Conservation (phyloP, 768 basidiomycete genomes). For the Leccinum disarticulatum region DNA sequence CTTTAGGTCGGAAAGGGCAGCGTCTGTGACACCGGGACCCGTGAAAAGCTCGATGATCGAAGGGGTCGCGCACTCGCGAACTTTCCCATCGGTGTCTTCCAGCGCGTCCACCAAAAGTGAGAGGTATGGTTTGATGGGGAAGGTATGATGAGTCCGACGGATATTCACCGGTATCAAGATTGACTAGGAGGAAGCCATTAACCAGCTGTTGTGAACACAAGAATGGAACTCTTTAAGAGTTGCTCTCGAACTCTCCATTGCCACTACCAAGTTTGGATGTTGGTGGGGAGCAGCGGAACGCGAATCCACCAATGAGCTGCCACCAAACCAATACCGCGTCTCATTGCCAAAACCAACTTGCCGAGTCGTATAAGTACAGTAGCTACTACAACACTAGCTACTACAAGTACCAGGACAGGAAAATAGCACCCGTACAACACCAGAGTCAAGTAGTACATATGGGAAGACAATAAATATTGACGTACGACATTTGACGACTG, state of each 20-base stretch:
- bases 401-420: too few relatives aligned
- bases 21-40: conserved; percentile 76
- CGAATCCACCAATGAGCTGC: conserved; percentile 57
- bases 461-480: too few relatives aligned
- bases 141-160: conserved; percentile 65
- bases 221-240: conserved; percentile 42
- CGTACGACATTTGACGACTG: too few relatives aligned
- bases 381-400: too few relatives aligned
- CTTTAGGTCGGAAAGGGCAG: conserved; percentile 90
- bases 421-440: too few relatives aligned
- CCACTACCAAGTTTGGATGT: conserved; percentile 46
- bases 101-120: conserved; percentile 77
- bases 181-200: conserved; percentile 37
- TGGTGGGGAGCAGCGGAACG: conserved; percentile 56
- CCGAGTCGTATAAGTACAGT: too few relatives aligned
- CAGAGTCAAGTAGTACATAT: too few relatives aligned
- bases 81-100: conserved; percentile 88
- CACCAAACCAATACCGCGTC: too few relatives aligned
- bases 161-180: conserved; percentile 71
- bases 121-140: conserved; percentile 82
- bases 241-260: conserved; percentile 85
- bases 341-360: too few relatives aligned
- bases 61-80: conserved; percentile 81
- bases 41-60: conserved; percentile 85
- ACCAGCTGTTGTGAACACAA: neutral